Base-by-base conservation (phyloP, 768 basidiomycete species). In the Mycena venus region DNA sequence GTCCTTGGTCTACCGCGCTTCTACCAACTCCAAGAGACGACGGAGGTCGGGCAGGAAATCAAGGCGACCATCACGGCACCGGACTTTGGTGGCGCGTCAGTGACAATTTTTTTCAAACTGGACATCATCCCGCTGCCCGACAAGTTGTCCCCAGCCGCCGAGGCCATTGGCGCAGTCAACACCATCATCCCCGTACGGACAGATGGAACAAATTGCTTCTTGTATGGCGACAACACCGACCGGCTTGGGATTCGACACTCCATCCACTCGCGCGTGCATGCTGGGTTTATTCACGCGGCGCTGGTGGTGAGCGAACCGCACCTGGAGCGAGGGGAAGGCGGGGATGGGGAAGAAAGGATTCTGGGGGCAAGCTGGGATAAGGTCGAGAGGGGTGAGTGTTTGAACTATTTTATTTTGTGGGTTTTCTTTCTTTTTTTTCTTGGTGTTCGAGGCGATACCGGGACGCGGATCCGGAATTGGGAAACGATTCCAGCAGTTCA, bases 71-170 rank as follows among this genome's bases (percentile, higher is more conserved):
- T 99, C 23, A 82, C 86, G 1, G 85, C 89, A 4, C 88, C 91
- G 2, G 90, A 92, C 56, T 99, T 99, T 81, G 98, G 98, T 10
- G 98, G 98, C 0, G 98, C 97, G 19, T 96, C 95, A 6, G 96
- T 99, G 31, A 99, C 98, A 23, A 99, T 99, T 75, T 98, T 98
- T 2, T 93, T 93, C 88, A 99, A 99, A 84, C 86, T 98, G 44
- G 94, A 96, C 73, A 88, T 99, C 75, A 96, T 99, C 59, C 91
- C 94, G 1, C 86, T 94, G 8, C 90, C 99, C 62, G 94, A 97
- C 79, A 84, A 86, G 65, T 83, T 99, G 49, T 94, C 97, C 0
- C 90, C 92, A 0, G 92, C 96, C 25, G 98, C 97, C 1, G 86
- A 91, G 77, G 86, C 90, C 4, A 97, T 99, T 72, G 98, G 98